Evolutionary conservation across 148 eudicot genomes (phyloP).

Genomic region (Heliamphora exappendiculata): DNA sequence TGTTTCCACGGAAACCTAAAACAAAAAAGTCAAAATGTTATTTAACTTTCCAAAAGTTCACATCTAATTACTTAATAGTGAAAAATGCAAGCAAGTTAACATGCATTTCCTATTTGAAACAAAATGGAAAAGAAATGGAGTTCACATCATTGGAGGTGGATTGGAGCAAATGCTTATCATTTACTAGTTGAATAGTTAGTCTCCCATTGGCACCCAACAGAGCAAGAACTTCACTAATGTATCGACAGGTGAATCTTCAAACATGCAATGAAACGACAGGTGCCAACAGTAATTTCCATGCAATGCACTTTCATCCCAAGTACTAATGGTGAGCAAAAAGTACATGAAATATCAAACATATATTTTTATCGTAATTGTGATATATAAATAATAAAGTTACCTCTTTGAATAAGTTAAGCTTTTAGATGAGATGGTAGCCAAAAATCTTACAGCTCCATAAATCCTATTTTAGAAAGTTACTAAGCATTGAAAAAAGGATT

Average conservation of each 20-base stretch:
- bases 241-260: neutral
- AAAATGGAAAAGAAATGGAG: neutral
- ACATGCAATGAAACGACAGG: too few species aligned
- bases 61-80: neutral
- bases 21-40: slow-evolving; percentile 1
- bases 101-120: neutral
- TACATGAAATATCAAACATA: neutral
- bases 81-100: neutral
- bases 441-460: neutral
- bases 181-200: neutral
- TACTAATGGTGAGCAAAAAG: neutral
- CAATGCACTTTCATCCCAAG: neutral
- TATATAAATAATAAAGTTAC: too few species aligned
- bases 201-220: neutral
- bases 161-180: neutral
- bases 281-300: neutral
- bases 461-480: neutral
- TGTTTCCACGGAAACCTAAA: slow-evolving; percentile 56
- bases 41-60: neutral
- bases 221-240: neutral
- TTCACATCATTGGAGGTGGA: neutral
- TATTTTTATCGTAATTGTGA: neutral
- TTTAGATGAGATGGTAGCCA: too few species aligned
- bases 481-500: neutral
- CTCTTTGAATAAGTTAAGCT: too few species aligned